These are phyloP conservation scores for Botrytis pseudocinerea DNA, from an alignment of 2,329 filamentous ascomycete genomes.

Conservation along the genomic window DNA sequence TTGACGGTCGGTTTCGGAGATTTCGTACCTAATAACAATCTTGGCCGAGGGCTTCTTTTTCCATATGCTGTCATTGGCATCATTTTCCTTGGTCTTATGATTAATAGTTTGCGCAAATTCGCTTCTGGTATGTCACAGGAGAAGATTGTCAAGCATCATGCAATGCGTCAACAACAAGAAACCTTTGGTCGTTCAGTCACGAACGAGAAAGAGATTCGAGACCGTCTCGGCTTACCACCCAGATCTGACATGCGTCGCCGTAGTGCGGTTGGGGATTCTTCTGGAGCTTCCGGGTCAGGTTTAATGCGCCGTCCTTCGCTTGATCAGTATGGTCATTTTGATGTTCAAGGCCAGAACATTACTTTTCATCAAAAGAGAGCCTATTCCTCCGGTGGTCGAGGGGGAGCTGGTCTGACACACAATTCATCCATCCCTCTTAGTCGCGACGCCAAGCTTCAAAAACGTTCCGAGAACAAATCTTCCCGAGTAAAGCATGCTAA, in stretches of 20 bases:
- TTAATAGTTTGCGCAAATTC: constrained; percentile 64
- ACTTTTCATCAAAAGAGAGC: constrained; percentile 40
- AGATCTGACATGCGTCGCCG: constrained; percentile 25
- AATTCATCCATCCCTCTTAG: constrained; percentile 28
- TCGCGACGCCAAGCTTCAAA: constrained; percentile 36
- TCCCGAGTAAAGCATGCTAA: constrained; percentile 24
- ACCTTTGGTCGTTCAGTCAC: constrained; percentile 57
- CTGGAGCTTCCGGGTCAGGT: constrained; percentile 37
- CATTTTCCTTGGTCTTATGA: constrained; percentile 68
- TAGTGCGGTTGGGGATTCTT: constrained; percentile 23
- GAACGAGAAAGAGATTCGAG: constrained; percentile 50
- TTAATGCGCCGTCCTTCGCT: constrained; percentile 34
- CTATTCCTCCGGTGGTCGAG: constrained; percentile 34
- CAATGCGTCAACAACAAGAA: constrained; percentile 53
- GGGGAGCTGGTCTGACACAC: constrained; percentile 32
- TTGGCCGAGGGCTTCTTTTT: constrained; percentile 61
- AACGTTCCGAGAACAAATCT: constrained; percentile 25
- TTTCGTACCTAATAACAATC: constrained; percentile 53
- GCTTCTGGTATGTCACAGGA: constrained; percentile 59
- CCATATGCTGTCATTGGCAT: constrained; percentile 69
- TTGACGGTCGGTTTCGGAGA: constrained; percentile 64
- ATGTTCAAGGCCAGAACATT: constrained; percentile 42
- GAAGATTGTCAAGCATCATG: constrained; percentile 61
- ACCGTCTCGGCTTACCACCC: constrained; percentile 42
- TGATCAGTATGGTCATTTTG: constrained; percentile 42